phyloP scores from a whole-genome alignment of 345 rosid genomes.

The Mangifera indica region DNA sequence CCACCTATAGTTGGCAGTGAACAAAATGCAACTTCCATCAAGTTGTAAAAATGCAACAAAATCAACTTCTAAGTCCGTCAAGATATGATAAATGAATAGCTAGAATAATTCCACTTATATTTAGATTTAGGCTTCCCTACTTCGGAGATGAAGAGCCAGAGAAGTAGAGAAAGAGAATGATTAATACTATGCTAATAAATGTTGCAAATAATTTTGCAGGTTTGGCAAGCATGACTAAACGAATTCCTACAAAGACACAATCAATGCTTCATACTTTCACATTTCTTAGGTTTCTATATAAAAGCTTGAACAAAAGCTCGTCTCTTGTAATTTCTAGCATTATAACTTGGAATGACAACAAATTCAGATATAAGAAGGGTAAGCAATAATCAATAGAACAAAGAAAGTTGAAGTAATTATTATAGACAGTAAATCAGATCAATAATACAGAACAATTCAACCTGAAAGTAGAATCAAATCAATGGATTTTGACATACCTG shows the following conservation, averaged over 20 bases:
- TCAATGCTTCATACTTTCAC: neutral
- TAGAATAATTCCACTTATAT: neutral
- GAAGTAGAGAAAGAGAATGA: neutral
- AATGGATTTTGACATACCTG: constrained; percentile 47
- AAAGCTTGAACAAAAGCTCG: neutral
- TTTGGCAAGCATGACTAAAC: neutral
- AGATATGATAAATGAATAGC: neutral
- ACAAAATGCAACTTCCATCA: constrained; percentile 12
- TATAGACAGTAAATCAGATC: neutral
- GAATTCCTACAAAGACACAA: neutral
- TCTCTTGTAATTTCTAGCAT: neutral
- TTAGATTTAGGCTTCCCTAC: neutral
- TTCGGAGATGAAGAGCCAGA: neutral
- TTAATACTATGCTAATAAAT: neutral
- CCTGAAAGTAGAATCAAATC: neutral
- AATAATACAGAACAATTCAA: constrained; percentile 8
- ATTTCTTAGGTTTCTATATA: neutral
- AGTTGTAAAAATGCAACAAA: neutral
- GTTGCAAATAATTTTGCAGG: neutral
- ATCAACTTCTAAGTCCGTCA: neutral
- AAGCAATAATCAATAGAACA: neutral
- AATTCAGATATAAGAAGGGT: neutral
- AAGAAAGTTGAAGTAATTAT: neutral
- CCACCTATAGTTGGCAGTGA: neutral
- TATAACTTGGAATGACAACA: neutral